Percentiles rank a stretch among this genome's conserved stretches.
These are phyloP conservation scores for Trichoderma arundinaceum DNA, from an alignment of 2,329 filamentous ascomycete species.

Conservation along the genomic window DNA sequence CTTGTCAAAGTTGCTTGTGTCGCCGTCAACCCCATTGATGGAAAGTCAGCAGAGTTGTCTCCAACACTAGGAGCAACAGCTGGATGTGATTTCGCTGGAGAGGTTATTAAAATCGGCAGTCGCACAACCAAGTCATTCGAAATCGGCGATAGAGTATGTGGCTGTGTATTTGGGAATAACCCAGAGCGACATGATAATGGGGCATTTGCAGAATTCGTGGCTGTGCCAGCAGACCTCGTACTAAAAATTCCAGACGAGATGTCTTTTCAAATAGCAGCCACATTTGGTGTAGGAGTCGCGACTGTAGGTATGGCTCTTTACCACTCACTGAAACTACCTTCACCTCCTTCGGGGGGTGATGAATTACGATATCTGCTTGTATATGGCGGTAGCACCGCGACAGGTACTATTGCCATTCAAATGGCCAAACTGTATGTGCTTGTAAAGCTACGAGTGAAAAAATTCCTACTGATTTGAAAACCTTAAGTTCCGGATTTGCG, in stretches of 20 bases:
- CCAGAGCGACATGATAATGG: slow-evolving; percentile 35
- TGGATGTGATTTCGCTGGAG: slow-evolving; percentile 46
- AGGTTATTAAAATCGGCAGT: slow-evolving; percentile 39
- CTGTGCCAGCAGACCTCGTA: slow-evolving; percentile 34
- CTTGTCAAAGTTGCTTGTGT: slow-evolving; percentile 40
- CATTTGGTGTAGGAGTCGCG: slow-evolving; percentile 37
- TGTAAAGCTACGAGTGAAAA: no score
- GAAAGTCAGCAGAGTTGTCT: slow-evolving; percentile 41
- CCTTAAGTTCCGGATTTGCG: no score
- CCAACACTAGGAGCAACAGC: slow-evolving; percentile 38
- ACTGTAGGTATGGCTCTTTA: slow-evolving; percentile 43
- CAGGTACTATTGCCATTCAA: slow-evolving; percentile 53
- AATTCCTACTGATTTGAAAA: no score
- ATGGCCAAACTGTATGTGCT: slow-evolving; percentile 33
- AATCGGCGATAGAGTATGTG: slow-evolving; percentile 40
- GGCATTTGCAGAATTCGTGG: slow-evolving; percentile 42
- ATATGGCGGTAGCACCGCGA: slow-evolving; percentile 52
- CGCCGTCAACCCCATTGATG: slow-evolving; percentile 47
- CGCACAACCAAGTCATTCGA: slow-evolving; percentile 27
- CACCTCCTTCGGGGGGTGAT: slow-evolving; percentile 19
- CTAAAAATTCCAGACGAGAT: slow-evolving; percentile 38
- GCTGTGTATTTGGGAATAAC: slow-evolving; percentile 37
- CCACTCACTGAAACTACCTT: slow-evolving; percentile 39
- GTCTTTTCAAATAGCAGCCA: slow-evolving; percentile 38
- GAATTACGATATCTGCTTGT: slow-evolving; percentile 47